Conservation (phyloP, 257 asterid species). For the Rehmannia glutinosa region DNA sequence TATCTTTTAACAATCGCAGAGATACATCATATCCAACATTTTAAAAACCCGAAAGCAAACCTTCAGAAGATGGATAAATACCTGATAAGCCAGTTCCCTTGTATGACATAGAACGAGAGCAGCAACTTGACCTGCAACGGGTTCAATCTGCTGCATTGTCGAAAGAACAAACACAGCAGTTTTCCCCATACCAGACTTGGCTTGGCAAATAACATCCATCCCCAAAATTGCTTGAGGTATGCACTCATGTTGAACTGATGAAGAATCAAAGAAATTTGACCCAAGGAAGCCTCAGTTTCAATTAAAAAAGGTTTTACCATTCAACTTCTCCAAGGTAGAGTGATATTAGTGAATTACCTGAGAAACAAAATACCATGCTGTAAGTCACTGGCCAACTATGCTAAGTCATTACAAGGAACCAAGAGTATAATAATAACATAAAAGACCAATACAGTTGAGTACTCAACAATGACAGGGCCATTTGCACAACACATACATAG, state of each 20-base stretch:
- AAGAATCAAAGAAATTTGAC: slow-evolving; percentile 71
- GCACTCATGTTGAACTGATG: slow-evolving; percentile 96
- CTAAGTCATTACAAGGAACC: background rate
- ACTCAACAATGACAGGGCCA: background rate
- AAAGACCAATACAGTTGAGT: background rate
- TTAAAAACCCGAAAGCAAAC: background rate
- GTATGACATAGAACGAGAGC: slow-evolving; percentile 89
- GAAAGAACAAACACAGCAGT: slow-evolving; percentile 94
- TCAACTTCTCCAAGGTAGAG: slow-evolving; percentile 73
- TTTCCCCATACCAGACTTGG: slow-evolving; percentile 96
- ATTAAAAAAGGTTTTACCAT: slow-evolving; percentile 62
- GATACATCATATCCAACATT: background rate
- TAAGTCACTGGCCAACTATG: background rate
- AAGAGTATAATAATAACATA: background rate
- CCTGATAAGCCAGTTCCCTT: slow-evolving; percentile 96
- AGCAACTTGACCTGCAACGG: slow-evolving; percentile 81
- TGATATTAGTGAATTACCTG: slow-evolving; percentile 77
- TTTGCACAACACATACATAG: background rate
- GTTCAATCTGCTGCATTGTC: slow-evolving; percentile 86
- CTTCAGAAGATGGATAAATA: slow-evolving; percentile 3
- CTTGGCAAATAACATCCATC: slow-evolving; percentile 93
- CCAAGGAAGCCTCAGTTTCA: slow-evolving; percentile 86
- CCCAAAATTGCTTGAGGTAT: slow-evolving; percentile 95
- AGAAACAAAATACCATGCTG: slow-evolving; percentile 17
- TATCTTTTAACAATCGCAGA: background rate